Conservation (phyloP, 257 asterid genomes). For the Solanum ahanhuiri region DNA sequence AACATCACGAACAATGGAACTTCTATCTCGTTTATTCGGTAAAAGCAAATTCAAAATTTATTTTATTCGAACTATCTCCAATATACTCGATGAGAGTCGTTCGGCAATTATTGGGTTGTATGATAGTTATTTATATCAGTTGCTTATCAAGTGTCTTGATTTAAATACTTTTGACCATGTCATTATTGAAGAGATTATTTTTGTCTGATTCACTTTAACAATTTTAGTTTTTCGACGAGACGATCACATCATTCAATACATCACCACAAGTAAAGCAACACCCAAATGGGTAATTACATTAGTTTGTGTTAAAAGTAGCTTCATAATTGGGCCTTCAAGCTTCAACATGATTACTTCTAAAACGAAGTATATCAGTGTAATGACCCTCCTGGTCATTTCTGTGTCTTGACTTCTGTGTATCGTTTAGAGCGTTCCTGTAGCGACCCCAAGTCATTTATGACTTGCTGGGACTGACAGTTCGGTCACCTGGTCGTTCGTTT, state of each 20-base stretch:
- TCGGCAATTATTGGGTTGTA: rapidly evolving
- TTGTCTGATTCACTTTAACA: rapidly evolving
- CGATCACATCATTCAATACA: too few species aligned
- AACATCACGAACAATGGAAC: not conserved
- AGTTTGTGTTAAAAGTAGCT: too few species aligned
- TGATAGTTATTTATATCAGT: too few species aligned
- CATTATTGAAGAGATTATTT: not conserved
- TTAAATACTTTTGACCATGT: not conserved
- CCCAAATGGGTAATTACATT: too few species aligned
- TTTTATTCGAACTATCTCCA: not conserved
- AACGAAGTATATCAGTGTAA: too few species aligned
- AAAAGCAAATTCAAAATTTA: not conserved
- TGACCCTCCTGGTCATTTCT: too few species aligned
- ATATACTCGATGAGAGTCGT: not conserved
- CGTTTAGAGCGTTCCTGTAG: too few species aligned
- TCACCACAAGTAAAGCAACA: too few species aligned
- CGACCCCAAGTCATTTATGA: too few species aligned
- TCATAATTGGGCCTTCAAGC: not conserved
- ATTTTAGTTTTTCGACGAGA: not conserved
- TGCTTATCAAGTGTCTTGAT: not conserved
- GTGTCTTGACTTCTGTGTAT: too few species aligned
- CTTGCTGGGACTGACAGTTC: too few species aligned
- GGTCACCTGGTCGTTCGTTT: too few species aligned
- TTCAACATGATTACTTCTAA: not conserved
- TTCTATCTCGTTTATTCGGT: not conserved